These are phyloP conservation scores for Penicillium parvum DNA, from an alignment of 495 filamentous ascomycete genomes.

Conservation along the genomic window DNA sequence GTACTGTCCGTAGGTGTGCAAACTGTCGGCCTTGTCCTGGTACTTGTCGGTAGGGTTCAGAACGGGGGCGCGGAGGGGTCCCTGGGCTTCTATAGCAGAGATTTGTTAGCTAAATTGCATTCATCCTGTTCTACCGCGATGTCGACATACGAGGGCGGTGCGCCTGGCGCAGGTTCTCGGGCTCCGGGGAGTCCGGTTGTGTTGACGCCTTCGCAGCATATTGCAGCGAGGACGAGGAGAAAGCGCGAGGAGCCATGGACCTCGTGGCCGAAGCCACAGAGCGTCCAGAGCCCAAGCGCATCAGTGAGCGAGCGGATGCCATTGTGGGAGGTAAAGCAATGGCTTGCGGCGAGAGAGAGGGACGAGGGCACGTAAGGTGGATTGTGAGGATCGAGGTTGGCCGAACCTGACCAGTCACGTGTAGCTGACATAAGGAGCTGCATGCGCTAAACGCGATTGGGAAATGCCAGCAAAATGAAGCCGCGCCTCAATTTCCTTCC, in stretches of 20 bases:
- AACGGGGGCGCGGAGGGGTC: slow-evolving; percentile 68
- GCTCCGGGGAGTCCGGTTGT: slow-evolving; percentile 30
- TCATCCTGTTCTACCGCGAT: not conserved
- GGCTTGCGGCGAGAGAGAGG: slow-evolving; percentile 20
- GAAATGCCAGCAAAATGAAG: slow-evolving; percentile 41
- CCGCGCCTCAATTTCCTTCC: slow-evolving; percentile 38
- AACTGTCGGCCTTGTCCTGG: slow-evolving; percentile 69
- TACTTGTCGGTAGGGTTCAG: slow-evolving; percentile 95
- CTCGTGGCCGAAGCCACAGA: slow-evolving; percentile 57
- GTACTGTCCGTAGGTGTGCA: slow-evolving; percentile 94
- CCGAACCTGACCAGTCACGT: slow-evolving; percentile 26
- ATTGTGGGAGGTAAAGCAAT: slow-evolving; percentile 34
- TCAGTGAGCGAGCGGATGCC: slow-evolving; percentile 56
- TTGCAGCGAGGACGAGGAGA: slow-evolving; percentile 52
- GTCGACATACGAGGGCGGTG: slow-evolving; percentile 54
- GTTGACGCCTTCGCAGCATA: slow-evolving; percentile 52
- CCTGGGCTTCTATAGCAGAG: slow-evolving; percentile 39
- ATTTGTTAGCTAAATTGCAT: slow-evolving; percentile 24
- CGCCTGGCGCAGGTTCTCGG: slow-evolving; percentile 64
- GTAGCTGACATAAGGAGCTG: slow-evolving; percentile 23
- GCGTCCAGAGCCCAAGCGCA: slow-evolving; percentile 61
- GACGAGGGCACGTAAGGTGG: slow-evolving; percentile 28
- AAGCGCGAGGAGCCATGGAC: slow-evolving; percentile 49
- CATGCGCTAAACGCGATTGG: slow-evolving; percentile 17
- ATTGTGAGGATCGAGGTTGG: slow-evolving; percentile 33